Percentiles rank a stretch among this genome's conserved stretches.
These are phyloP conservation scores for Aspergillus asperescens DNA, from an alignment of 495 filamentous ascomycete species.

Conservation along the genomic window DNA sequence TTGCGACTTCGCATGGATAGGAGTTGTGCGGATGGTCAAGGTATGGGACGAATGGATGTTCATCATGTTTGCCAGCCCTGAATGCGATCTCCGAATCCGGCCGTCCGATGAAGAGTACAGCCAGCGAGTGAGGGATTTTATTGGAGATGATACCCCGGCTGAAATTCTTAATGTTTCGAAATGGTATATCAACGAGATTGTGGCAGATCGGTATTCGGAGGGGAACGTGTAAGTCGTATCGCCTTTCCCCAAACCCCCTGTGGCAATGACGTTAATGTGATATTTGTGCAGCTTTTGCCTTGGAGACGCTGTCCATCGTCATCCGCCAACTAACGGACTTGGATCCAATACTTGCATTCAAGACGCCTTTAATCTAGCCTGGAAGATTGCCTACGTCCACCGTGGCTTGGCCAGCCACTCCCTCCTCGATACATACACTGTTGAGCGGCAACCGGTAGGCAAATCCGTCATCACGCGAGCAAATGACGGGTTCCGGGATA, in stretches of 20 bases:
- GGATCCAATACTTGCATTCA: slow-evolving; percentile 49
- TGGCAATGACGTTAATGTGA: slow-evolving; percentile 5
- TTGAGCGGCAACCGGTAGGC: slow-evolving; percentile 45
- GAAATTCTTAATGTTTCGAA: slow-evolving; percentile 42
- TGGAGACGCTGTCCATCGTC: slow-evolving; percentile 48
- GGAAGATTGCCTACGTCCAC: slow-evolving; percentile 47
- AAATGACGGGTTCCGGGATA: slow-evolving; percentile 38
- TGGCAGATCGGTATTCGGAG: slow-evolving; percentile 34
- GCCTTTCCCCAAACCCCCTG: not conserved
- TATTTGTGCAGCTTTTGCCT: slow-evolving; percentile 29
- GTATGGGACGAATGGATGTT: slow-evolving; percentile 56
- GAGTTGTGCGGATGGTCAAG: slow-evolving; percentile 48
- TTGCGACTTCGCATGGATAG: slow-evolving; percentile 37
- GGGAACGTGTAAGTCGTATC: slow-evolving; percentile 1
- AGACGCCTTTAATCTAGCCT: slow-evolving; percentile 50
- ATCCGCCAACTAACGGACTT: slow-evolving; percentile 45
- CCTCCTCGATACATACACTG: slow-evolving; percentile 37
- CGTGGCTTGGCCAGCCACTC: slow-evolving; percentile 29
- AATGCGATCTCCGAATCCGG: slow-evolving; percentile 26
- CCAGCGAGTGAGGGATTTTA: slow-evolving; percentile 38
- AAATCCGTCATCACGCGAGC: slow-evolving; percentile 24
- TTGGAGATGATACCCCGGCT: slow-evolving; percentile 44
- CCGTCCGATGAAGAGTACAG: slow-evolving; percentile 40
- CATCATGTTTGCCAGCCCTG: slow-evolving; percentile 41
- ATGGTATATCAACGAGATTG: slow-evolving; percentile 46